A percentile compares a stretch with the other conserved stretches of the same genome.
These are phyloP conservation scores for Phycomyces blakesleeanus DNA, from an alignment of 192 early-diverging fungal species.

Conservation along the genomic window DNA sequence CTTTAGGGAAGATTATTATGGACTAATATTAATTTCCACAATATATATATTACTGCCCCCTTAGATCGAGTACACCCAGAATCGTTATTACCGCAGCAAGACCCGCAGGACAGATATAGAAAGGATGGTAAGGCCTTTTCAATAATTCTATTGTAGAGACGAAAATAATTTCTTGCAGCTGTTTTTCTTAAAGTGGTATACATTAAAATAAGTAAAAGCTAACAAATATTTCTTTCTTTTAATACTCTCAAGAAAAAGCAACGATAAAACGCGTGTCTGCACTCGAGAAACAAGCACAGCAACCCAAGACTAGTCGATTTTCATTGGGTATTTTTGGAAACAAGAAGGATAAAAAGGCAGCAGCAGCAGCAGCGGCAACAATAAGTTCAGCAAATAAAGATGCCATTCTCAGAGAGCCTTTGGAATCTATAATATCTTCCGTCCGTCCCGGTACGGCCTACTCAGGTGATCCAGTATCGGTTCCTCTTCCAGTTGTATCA, in stretches of 20 bases:
- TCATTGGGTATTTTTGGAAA: slow-evolving; percentile 21
- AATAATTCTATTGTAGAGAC: too few species aligned
- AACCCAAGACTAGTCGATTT: slow-evolving; percentile 8
- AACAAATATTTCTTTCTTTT: too few species aligned
- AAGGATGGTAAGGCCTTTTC: not conserved
- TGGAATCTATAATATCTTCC: not conserved
- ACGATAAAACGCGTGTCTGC: not conserved
- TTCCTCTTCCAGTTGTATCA: too few species aligned
- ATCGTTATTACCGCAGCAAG: not conserved
- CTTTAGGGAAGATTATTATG: too few species aligned
- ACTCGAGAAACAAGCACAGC: not conserved
- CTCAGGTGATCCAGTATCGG: not conserved
- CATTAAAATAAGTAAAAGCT: too few species aligned
- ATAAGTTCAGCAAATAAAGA: not conserved
- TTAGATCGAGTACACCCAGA: too few species aligned
- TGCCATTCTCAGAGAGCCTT: not conserved
- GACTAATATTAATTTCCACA: too few species aligned
- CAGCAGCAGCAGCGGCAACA: not conserved
- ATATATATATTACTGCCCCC: too few species aligned
- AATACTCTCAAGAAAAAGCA: not conserved
- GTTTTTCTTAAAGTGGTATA: too few species aligned
- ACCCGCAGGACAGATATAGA: not conserved
- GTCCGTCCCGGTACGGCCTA: not conserved
- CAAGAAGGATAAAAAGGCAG: slow-evolving; percentile 13
- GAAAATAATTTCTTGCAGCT: too few species aligned